Conservation (phyloP, 1,284 basidiomycete genomes). For the Volvariella surrecta region DNA sequence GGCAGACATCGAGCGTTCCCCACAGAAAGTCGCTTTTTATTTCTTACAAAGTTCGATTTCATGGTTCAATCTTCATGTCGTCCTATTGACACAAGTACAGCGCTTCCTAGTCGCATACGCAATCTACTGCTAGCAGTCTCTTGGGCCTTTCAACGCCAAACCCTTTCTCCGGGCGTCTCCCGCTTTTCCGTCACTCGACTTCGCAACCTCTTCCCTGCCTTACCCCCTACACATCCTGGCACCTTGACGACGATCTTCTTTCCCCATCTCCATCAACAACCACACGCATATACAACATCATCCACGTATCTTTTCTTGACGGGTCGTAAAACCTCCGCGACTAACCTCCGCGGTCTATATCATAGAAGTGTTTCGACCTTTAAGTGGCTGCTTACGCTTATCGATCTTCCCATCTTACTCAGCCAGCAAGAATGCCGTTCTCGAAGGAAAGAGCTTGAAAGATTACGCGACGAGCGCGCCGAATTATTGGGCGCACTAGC, state of each 20-base stretch:
- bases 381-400: neutral
- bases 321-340: slow-evolving; percentile 5
- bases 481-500: slow-evolving; percentile 52
- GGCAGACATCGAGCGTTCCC: slow-evolving; percentile 54
- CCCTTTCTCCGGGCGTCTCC: slow-evolving; percentile 40
- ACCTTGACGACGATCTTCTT: slow-evolving; percentile 49
- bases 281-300: slow-evolving; percentile 15
- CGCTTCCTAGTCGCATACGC: slow-evolving; percentile 46
- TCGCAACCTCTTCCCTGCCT: slow-evolving; percentile 37
- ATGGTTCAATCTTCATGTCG: slow-evolving; percentile 1
- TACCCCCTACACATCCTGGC: slow-evolving; percentile 33
- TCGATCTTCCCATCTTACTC: slow-evolving; percentile 39
- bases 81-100: slow-evolving; percentile 24
- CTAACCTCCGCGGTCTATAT: slow-evolving; percentile 7
- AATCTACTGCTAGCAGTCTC: slow-evolving; percentile 35
- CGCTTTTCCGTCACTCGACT: slow-evolving; percentile 43
- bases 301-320: slow-evolving; percentile 11
- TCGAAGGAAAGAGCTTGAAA: slow-evolving; percentile 49
- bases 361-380: neutral
- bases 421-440: slow-evolving; percentile 54
- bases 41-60: slow-evolving; percentile 54
- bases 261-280: slow-evolving; percentile 39
- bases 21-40: slow-evolving; percentile 40
- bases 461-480: slow-evolving; percentile 55
- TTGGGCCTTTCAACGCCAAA: slow-evolving; percentile 32